Base-by-base conservation (phyloP, 106 monocot genomes). In the Allium fistulosum region DNA sequence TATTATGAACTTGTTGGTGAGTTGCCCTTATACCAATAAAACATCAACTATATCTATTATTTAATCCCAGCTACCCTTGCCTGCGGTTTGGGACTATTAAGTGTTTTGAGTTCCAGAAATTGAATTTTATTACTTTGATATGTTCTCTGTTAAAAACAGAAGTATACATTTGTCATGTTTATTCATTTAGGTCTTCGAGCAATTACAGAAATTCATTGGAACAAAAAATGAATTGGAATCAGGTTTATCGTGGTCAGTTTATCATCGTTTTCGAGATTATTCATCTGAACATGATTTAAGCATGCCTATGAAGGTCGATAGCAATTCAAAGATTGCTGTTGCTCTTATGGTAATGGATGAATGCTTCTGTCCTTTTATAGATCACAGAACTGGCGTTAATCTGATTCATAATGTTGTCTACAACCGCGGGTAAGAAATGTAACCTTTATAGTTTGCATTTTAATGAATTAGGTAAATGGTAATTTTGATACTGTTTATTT, bases 251-350 rank as follows among this genome's bases (percentile, higher is more conserved):
- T 97, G 92, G 89, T 82, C 80, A 45, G 18, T 97, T 65, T 47
- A 92, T 48, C 73, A 69, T 61, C 84, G 84, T 14, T 73, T 84
- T 80, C 73, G 79, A 73, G 75, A 81, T 47, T 74, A 84, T 67
- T 67, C 69, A 55, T 11, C 53, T 55, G 53, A 15, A 15, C 53
- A 55, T 55, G 11, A 11, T 2, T 47, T 37, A 71, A 57, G 55
- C 22, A 18, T 74, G 17, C 59, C 75, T 56, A 66, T 49, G 51
- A 78, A 53, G 57, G 92, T 72, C 58, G 87, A 92, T 53, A 87
- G 84, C 78, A 97, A 97, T 51, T 82, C 92, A 9, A 92, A 89
- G 83, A 69, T 82, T 77, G 86, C 89, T 66, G 84, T 92, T 77
- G 89, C 97, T 9, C 72, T 85, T 61, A 64, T 73, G 28, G 77